Evolutionary conservation across 257 asterid species (phyloP).

Genomic region (Forsythia viridissima): DNA sequence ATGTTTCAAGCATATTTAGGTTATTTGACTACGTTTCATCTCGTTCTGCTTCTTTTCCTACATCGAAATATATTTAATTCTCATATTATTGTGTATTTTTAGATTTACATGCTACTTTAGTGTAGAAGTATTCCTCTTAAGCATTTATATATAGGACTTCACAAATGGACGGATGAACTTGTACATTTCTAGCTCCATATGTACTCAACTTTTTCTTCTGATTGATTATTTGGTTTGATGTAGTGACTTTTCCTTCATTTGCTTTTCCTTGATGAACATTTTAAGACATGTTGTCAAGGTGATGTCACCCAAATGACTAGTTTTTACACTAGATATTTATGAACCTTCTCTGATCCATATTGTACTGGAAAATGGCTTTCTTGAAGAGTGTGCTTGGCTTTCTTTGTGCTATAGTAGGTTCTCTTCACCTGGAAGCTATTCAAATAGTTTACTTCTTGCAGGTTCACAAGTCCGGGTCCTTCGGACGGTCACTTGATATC

Average conservation of each 20-base stretch:
- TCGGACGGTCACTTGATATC: slow-evolving; percentile 86
- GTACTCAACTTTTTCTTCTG: background rate
- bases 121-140: background rate
- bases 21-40: background rate
- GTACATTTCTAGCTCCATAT: background rate
- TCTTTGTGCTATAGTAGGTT: background rate
- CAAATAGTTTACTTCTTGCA: slow-evolving; percentile 27
- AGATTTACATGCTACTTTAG: background rate
- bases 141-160: background rate
- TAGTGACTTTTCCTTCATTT: background rate
- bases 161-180: background rate
- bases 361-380: background rate
- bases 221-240: background rate
- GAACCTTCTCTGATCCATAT: background rate
- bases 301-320: background rate
- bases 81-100: background rate
- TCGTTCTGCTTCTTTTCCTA: background rate
- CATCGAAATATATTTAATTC: background rate
- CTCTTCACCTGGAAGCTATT: slow-evolving; percentile 8
- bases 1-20: background rate
- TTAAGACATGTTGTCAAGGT: background rate
- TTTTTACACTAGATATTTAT: background rate
- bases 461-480: slow-evolving; percentile 97
- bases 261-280: background rate
- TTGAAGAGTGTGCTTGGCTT: background rate